Conservation (phyloP, 495 filamentous ascomycete species). For the Penicillium dipodomyicola region DNA sequence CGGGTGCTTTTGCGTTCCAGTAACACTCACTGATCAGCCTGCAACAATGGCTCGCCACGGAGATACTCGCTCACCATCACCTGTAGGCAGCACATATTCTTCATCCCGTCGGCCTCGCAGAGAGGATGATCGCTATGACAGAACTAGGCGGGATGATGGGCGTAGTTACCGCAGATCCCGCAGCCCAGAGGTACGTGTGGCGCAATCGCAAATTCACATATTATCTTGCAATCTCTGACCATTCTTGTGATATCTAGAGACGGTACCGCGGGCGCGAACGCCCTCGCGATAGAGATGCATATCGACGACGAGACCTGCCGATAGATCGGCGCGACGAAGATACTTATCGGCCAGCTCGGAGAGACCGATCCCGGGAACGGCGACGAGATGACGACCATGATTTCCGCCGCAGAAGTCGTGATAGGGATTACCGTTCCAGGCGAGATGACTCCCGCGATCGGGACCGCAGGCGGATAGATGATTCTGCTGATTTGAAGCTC, state of each 20-base stretch:
- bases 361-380: conserved; percentile 65
- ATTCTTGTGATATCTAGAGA: conserved; percentile 41
- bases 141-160: conserved; percentile 61
- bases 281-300: conserved; percentile 57
- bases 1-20: conserved; percentile 46
- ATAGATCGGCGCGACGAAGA: conserved; percentile 71
- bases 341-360: conserved; percentile 56
- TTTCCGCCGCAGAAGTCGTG: conserved; percentile 64
- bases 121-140: conserved; percentile 74
- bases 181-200: conserved; percentile 64
- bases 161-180: conserved; percentile 63
- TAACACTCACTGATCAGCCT: conserved; percentile 64
- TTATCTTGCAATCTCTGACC: conserved; percentile 27
- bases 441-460: conserved; percentile 79
- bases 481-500: conserved; percentile 70
- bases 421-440: conserved; percentile 70
- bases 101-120: conserved; percentile 68
- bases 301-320: conserved; percentile 71
- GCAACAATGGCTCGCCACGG: conserved; percentile 84
- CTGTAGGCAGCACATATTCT: conserved; percentile 83
- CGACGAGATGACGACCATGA: conserved; percentile 58
- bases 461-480: conserved; percentile 65
- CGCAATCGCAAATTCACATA: conserved; percentile 1
- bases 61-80: conserved; percentile 94
- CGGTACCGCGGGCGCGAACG: conserved; percentile 59